Base-by-base conservation (phyloP, 805 yeast genomes). In the Yarrowia divulgata region DNA sequence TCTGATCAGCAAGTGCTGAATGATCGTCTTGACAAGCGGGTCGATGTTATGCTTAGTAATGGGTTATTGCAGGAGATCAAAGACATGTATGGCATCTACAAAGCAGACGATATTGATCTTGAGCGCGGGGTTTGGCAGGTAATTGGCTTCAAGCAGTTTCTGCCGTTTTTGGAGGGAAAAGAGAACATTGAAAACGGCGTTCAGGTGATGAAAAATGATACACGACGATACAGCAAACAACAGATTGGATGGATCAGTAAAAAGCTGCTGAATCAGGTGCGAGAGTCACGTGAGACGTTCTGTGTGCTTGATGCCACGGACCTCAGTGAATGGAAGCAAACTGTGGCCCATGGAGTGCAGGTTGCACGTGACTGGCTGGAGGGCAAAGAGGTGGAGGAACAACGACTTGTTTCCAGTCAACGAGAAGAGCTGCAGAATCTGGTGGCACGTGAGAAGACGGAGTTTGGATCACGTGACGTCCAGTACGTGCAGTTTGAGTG, bases 231-330 rank as follows among this genome's bases (percentile, higher is more conserved):
- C 77, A 97, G 98, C 0, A 88, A 88, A 71, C 85, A 85, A 71
- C 99, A 95, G 76, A 87, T 92, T 13, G 93, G 92, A 76, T 95
- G 98, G 98, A 93, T 95, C 71, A 83, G 84, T 62, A 90, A 89
- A 72, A 81, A 87, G 70, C 78, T 95, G 14, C 82, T 88, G 0
- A 85, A 87, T 0, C 93, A 89, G 77, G 76, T 88, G 19, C 76
- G 78, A 19, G 81, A 81, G 71, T 81, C 18, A 83, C 91, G 91
- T 0, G 92, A 92, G 0, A 83, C 85, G 48, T 75, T 91, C 7
- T 90, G 85, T 71, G 74, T 92, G 0, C 77, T 93, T 6, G 90
- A 95, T 79, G 94, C 98, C 0, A 85, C 95, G 0, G 89, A 92
- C 76, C 77, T 94, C 63, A 37, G 71, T 0, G 50, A 77, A 2